Percentiles rank a stretch among this genome's conserved stretches.
These are phyloP conservation scores for Vigna radiata DNA, from an alignment of 306 rosid species.

Conservation along the genomic window DNA sequence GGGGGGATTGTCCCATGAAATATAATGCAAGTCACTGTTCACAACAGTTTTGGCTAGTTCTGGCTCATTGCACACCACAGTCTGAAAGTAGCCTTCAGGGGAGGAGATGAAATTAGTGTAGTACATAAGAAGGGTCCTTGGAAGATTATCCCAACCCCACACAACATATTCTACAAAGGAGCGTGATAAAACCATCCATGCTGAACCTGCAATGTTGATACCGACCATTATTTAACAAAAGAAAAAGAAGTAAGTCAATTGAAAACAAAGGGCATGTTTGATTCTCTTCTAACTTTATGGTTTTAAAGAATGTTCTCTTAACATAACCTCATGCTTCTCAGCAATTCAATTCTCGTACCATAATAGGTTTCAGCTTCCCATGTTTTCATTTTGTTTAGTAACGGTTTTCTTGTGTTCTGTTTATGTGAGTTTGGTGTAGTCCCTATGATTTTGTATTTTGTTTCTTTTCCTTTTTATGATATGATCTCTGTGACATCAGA, in stretches of 20 bases:
- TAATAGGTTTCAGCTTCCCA: too few species aligned
- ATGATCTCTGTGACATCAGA: too few species aligned
- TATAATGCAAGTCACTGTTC: conserved; percentile 81
- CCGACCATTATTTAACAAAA: conserved; percentile 16
- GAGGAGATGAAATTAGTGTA: conserved; percentile 86
- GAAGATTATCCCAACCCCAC: conserved; percentile 95
- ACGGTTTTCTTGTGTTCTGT: too few species aligned
- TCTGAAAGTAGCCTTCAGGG: conserved; percentile 90
- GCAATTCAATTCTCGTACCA: not conserved
- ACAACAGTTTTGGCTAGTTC: conserved; percentile 70
- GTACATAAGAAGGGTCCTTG: conserved; percentile 86
- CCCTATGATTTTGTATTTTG: too few species aligned
- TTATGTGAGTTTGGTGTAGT: too few species aligned
- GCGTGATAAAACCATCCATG: conserved; percentile 83
- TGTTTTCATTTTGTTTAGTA: too few species aligned
- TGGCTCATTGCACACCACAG: conserved; percentile 77
- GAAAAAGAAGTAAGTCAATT: not conserved
- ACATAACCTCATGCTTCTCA: too few species aligned
- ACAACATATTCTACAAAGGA: conserved; percentile 73
- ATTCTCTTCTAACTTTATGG: not conserved
- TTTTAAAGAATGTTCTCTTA: not conserved
- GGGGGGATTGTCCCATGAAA: conserved; percentile 88
- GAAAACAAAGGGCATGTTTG: not conserved
- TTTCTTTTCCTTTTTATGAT: too few species aligned
- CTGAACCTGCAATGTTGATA: conserved; percentile 69